Conservation (phyloP, 1,284 basidiomycete species). For the Cutaneotrichosporon cutaneum region DNA sequence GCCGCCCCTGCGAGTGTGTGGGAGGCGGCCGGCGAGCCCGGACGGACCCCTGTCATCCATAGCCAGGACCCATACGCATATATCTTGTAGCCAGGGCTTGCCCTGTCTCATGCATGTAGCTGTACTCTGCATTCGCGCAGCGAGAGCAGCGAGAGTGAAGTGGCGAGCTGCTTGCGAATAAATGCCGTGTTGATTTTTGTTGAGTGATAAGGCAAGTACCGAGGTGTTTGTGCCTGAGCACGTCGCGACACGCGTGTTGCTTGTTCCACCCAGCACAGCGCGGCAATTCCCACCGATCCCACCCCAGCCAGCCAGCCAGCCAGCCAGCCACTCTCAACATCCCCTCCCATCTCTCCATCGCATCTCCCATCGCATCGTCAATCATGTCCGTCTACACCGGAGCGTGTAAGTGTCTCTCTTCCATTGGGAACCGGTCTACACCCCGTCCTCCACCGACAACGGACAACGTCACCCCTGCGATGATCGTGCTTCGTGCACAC, state of each 20-base stretch:
- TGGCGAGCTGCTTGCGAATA: not conserved
- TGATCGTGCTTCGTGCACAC: constrained; percentile 3
- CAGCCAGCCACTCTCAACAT: no score
- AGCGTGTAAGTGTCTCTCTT: constrained; percentile 38
- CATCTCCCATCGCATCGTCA: not conserved
- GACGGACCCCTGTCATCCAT: constrained; percentile 7
- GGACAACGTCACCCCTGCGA: not conserved
- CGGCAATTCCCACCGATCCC: no score
- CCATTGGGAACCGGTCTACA: not conserved
- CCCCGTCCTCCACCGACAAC: not conserved
- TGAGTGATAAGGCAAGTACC: not conserved
- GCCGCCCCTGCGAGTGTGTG: constrained; percentile 1
- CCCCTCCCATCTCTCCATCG: not conserved
- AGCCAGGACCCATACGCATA: constrained; percentile 19
- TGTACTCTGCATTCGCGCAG: constrained; percentile 13
- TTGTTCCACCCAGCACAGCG: not conserved
- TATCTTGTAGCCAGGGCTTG: constrained; percentile 18
- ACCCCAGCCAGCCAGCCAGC: no score
- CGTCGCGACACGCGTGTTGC: constrained; percentile 1
- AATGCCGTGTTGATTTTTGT: constrained; percentile 5
- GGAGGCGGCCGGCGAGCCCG: not conserved
- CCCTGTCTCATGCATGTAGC: constrained; percentile 25
- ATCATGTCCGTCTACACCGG: constrained; percentile 47
- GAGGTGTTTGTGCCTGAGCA: not conserved
- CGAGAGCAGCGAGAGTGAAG: not conserved